These are phyloP conservation scores for Aspergillus ruber DNA, from an alignment of 2,329 filamentous ascomycete species.

Conservation along the genomic window DNA sequence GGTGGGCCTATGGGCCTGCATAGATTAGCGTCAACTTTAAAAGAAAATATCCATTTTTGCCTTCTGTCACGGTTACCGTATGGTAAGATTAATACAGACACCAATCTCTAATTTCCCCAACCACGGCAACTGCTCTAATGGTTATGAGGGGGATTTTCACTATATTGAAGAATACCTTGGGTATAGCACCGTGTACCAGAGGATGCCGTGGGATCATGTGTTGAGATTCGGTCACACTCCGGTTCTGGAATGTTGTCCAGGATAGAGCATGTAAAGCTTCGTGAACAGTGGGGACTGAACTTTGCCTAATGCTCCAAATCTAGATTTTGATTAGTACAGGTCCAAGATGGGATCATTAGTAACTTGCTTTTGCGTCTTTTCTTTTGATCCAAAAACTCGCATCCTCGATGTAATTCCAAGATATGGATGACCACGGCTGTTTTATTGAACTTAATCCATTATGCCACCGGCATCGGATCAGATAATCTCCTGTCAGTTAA, in stretches of 20 bases:
- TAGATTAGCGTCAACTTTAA: background rate
- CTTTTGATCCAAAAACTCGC: too few relatives aligned
- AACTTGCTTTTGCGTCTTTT: too few relatives aligned
- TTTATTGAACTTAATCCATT: background rate
- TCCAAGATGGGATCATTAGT: too few relatives aligned
- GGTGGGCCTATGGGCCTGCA: background rate
- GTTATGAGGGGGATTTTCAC: background rate
- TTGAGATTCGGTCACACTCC: background rate
- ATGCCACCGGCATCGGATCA: background rate
- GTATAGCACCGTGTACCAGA: background rate
- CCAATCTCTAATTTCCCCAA: too few relatives aligned
- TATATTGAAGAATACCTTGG: background rate
- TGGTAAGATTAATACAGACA: too few relatives aligned
- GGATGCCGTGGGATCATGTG: background rate
- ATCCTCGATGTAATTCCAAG: too few relatives aligned
- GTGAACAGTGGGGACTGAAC: too few relatives aligned
- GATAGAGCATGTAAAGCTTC: too few relatives aligned
- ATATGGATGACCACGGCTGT: background rate
- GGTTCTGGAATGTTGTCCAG: background rate
- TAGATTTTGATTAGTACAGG: too few relatives aligned
- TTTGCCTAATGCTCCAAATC: too few relatives aligned
- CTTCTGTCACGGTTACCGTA: background rate
- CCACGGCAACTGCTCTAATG: too few relatives aligned
- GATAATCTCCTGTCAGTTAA: background rate
- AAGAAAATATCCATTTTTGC: background rate